These are phyloP conservation scores for Penicillium sp. DNA, from an alignment of 2,329 filamentous ascomycete genomes.

Conservation along the genomic window DNA sequence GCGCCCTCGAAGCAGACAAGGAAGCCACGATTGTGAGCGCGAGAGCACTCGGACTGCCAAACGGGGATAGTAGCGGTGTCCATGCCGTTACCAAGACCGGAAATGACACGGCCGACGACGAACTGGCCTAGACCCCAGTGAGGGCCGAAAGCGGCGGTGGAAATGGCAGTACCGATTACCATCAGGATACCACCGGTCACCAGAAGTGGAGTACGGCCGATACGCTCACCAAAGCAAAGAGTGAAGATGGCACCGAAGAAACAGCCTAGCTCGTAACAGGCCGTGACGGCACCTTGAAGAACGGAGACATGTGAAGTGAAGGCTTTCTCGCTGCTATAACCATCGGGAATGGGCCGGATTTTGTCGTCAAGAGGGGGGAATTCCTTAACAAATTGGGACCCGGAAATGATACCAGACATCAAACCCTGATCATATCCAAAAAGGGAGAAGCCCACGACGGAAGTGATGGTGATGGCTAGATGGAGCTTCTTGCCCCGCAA, in stretches of 20 bases:
- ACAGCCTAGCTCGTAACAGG: conserved; percentile 53
- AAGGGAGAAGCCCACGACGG: conserved; percentile 52
- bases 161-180: conserved; percentile 30
- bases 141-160: conserved; percentile 17
- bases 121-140: conserved; percentile 38
- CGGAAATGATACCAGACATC: conserved; percentile 29
- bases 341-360: conserved; percentile 14
- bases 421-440: conserved; percentile 37
- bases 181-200: conserved; percentile 55
- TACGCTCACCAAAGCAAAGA: conserved; percentile 27
- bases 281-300: conserved; percentile 51
- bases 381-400: conserved; percentile 23
- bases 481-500: conserved; percentile 20
- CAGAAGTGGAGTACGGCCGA: conserved; percentile 42
- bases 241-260: conserved; percentile 35
- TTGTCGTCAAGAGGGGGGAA: conserved; percentile 18
- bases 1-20: conserved; percentile 32
- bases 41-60: conserved; percentile 37
- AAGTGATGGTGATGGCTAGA: conserved; percentile 27
- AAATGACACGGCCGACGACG: conserved; percentile 32
- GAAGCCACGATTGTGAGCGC: conserved; percentile 30
- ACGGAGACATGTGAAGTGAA: conserved; percentile 30
- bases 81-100: conserved; percentile 38
- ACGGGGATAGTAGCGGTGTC: conserved; percentile 39
- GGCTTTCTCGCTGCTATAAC: conserved; percentile 20